Evolutionary conservation across 164 flowering plant species (phyloP).

Genomic region (Stephania yunnanensis): DNA sequence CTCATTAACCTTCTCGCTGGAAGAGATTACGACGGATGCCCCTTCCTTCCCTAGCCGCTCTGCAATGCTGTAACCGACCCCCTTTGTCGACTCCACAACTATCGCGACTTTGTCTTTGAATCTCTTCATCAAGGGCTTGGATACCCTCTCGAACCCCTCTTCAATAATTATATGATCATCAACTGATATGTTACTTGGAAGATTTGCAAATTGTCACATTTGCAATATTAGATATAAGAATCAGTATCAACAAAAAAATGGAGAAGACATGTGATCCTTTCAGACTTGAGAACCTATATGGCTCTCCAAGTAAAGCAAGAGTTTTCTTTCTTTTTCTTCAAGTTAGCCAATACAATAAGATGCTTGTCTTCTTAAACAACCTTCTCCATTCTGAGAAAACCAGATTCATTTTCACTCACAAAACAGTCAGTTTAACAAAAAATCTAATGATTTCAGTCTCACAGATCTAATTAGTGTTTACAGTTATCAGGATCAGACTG

Average conservation of each 20-base stretch:
- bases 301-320: background rate
- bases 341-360: background rate
- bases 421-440: background rate
- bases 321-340: background rate
- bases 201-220: background rate
- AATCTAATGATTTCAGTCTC: background rate
- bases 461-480: background rate
- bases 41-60: constrained; percentile 88
- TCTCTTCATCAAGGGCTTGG: constrained; percentile 32
- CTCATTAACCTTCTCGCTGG: constrained; percentile 65
- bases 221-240: background rate
- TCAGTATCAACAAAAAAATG: background rate
- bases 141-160: too few species aligned
- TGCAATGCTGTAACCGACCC: constrained; percentile 82
- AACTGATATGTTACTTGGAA: too few species aligned
- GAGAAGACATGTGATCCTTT: background rate
- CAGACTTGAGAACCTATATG: background rate
- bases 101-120: constrained; percentile 81
- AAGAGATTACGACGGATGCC: constrained; percentile 82
- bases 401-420: background rate
- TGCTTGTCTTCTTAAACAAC: background rate
- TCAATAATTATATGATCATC: too few species aligned
- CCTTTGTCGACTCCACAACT: constrained; percentile 89
- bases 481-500: background rate
- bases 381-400: background rate